A percentile compares a stretch with the other conserved stretches of the same genome.
These are phyloP conservation scores for Calonectria pseudoreteaudii DNA, from an alignment of 2,329 filamentous ascomycete species.

Conservation along the genomic window DNA sequence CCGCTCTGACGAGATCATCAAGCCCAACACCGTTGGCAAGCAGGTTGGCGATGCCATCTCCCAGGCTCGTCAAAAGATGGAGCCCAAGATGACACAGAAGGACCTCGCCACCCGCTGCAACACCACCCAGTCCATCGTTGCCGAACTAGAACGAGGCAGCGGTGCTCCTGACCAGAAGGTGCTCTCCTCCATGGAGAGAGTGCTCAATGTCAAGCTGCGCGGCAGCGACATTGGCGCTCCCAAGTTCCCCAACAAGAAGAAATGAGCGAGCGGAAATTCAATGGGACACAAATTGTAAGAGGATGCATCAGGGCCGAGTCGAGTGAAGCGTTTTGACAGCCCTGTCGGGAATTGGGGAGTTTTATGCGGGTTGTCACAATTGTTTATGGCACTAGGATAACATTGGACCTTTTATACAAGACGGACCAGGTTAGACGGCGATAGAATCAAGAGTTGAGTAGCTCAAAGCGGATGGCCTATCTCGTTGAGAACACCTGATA, in stretches of 20 bases:
- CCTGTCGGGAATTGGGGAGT: conserved; percentile 42
- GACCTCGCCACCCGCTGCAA: conserved; percentile 88
- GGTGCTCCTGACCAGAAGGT: conserved; percentile 88
- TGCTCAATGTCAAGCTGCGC: conserved; percentile 88
- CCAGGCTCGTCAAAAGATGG: conserved; percentile 81
- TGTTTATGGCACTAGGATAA: conserved; percentile 40
- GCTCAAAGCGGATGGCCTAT: conserved; percentile 22
- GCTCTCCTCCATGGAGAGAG: conserved; percentile 80
- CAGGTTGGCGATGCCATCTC: conserved; percentile 86
- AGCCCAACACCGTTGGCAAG: conserved; percentile 90
- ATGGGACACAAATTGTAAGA: conserved; percentile 35
- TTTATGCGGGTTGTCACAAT: conserved; percentile 41
- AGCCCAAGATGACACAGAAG: conserved; percentile 97
- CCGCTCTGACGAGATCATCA: conserved; percentile 96
- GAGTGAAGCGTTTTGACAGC: conserved; percentile 45
- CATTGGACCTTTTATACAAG: conserved; percentile 37
- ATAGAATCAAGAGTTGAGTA: conserved; percentile 27
- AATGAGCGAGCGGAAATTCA: conserved; percentile 44
- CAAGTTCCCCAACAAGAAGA: conserved; percentile 81
- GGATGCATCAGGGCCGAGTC: conserved; percentile 41
- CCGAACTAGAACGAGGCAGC: conserved; percentile 85
- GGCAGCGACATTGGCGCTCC: conserved; percentile 87
- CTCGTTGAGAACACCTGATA: conserved; percentile 21
- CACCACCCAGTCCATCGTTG: conserved; percentile 82
- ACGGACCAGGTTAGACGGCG: conserved; percentile 28